Evolutionary conservation across 768 basidiomycete species (phyloP).

Genomic region (Rhodocollybia butyracea): DNA sequence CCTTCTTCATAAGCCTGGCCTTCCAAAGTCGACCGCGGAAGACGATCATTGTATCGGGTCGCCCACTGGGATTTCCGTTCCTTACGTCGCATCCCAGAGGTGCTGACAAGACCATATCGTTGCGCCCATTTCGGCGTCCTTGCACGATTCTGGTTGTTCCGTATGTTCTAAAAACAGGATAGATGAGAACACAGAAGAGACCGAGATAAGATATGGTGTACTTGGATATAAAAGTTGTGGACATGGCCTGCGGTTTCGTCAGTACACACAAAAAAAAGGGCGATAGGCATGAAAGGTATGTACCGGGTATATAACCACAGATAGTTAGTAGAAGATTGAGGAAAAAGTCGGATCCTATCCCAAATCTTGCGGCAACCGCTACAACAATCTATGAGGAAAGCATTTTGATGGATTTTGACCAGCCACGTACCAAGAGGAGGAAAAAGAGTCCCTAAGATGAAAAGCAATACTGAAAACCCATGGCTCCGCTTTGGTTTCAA

Average conservation of each 20-base stretch:
- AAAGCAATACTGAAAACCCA: constrained; percentile 77
- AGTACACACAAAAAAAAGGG: not conserved
- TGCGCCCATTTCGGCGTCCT: constrained; percentile 97
- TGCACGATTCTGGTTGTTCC: constrained; percentile 90
- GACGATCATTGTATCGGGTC: constrained; percentile 78
- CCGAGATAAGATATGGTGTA: constrained; percentile 20
- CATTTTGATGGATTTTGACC: too few species aligned
- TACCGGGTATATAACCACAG: constrained; percentile 87
- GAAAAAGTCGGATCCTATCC: constrained; percentile 89
- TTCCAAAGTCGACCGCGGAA: constrained; percentile 65
- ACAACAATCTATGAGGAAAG: constrained; percentile 11
- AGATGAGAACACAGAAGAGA: not conserved
- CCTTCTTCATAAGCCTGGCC: constrained; percentile 77
- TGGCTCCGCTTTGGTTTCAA: constrained; percentile 72
- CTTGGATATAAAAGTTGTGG: constrained; percentile 94
- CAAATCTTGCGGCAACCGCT: constrained; percentile 95
- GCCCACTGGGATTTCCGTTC: constrained; percentile 87
- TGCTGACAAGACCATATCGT: constrained; percentile 86
- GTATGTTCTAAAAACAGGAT: constrained; percentile 61
- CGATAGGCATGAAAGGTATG: constrained; percentile 10
- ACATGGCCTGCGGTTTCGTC: constrained; percentile 57
- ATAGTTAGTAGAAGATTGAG: constrained; percentile 86
- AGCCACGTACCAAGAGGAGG: constrained; percentile 89
- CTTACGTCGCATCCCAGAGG: constrained; percentile 71
- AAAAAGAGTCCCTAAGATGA: constrained; percentile 85